phyloP scores from a whole-genome alignment of 2,329 filamentous ascomycete species.

The Epichloe baconii region DNA sequence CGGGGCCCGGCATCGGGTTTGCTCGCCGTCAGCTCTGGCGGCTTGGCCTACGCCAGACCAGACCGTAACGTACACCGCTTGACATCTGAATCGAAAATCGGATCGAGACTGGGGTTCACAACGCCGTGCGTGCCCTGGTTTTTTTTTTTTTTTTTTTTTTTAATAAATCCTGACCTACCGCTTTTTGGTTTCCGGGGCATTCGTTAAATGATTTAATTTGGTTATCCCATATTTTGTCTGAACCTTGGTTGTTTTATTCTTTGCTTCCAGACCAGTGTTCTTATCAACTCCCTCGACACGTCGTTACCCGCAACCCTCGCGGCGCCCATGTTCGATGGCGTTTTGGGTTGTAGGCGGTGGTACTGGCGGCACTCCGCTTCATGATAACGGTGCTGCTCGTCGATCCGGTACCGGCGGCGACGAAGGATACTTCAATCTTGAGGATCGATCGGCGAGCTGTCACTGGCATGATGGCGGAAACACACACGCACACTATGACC shows the following conservation, averaged over 20 bases:
- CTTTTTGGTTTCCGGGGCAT: neutral
- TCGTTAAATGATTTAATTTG: neutral
- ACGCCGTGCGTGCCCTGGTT: neutral
- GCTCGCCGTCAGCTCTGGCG: neutral
- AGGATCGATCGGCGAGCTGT: neutral
- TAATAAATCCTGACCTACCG: neutral
- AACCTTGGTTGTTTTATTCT: neutral
- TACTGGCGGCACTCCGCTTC: conserved; percentile 13
- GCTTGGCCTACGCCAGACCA: neutral
- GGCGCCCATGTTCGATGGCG: conserved; percentile 23
- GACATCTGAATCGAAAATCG: neutral
- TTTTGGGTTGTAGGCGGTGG: conserved; percentile 25
- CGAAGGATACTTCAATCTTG: neutral
- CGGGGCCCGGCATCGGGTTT: neutral
- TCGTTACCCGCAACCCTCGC: neutral
- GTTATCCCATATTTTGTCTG: neutral
- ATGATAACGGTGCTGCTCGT: conserved; percentile 10
- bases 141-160: neutral
- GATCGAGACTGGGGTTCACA: neutral
- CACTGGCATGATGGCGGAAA: neutral
- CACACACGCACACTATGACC: neutral
- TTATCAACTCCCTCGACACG: neutral
- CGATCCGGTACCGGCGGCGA: neutral
- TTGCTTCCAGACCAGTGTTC: neutral
- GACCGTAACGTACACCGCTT: neutral